Evolutionary conservation across 164 flowering plant species (phyloP), one percentile per base, ranked within the genome.

Genomic region (Annona cherimola): DNA sequence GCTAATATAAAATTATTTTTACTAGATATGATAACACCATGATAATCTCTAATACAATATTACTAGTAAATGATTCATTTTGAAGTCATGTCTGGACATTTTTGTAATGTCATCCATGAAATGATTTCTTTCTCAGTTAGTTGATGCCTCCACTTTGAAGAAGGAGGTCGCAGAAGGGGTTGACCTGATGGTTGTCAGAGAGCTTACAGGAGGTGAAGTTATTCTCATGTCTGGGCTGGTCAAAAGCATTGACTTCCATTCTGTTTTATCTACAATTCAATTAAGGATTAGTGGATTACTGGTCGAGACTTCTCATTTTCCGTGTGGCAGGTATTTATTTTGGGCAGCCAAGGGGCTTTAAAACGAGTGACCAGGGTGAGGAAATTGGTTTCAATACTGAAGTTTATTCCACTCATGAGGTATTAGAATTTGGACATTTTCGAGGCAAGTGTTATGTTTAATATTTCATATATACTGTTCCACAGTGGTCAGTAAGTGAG

Each of bases 141-240:
- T 89, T 70, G 98, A 95, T 77, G 86, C 98, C 61, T 93, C 99
- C 69, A 93, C 98, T 40, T 80, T 95, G 84, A 95, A 95, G 83
- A 90, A 76, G 78, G 99, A 95, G 79, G 86, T 95, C 69, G 99
- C 97, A 69, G 94, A 93, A 77, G 99, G 97, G 76, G 99, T 95
- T 73, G 99, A 95, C 69, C 81, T 95, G 45, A 89, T 95, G 97
- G 99, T 95, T 77, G 92, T 95, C 16, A 89, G 99, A 79, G 99
- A 95, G 84, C 99, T 95, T 61, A 95, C 99, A 9, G 98, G 98
- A 86, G 99, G 99, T 95, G 60, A 75, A 82, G 63, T 66, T 73
- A 1, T 46, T 42, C 5, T 12, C 8, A n/a, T 57, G 35, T 42
- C 55, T 57, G 40, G 11, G 4, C 6, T 73, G 59, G 11, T 67